phyloP scores from a whole-genome alignment of 2,329 filamentous ascomycete species.

The Pseudogymnoascus sp. region DNA sequence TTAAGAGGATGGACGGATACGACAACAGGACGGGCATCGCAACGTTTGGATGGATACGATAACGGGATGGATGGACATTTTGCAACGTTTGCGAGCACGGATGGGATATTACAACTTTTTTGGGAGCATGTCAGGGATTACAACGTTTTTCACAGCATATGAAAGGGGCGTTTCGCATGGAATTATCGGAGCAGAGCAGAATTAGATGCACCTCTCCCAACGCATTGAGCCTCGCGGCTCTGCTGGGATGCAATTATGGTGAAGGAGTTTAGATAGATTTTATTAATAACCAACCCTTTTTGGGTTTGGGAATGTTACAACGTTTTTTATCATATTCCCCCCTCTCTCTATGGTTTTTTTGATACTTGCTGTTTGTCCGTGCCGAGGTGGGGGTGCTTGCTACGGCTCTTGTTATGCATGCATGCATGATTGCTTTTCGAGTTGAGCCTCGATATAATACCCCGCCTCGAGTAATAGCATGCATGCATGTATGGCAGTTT shows the following conservation, averaged over 20 bases:
- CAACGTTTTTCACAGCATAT: background rate
- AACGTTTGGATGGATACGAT: background rate
- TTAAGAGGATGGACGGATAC: background rate
- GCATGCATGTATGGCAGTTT: background rate
- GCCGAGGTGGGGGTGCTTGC: background rate
- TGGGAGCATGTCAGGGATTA: background rate
- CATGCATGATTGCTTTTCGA: too few species aligned
- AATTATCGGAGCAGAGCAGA: background rate
- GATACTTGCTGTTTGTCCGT: background rate
- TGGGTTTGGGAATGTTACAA: background rate
- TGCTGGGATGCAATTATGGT: background rate
- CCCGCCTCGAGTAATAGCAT: background rate
- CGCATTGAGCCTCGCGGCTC: slow-evolving; percentile 4
- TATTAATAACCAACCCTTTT: background rate
- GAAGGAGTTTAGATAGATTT: background rate
- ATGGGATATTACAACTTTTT: background rate
- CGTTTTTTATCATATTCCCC: background rate
- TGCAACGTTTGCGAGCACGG: background rate
- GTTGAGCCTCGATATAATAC: background rate
- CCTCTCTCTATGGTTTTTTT: background rate
- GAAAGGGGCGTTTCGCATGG: background rate
- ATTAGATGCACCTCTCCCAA: background rate
- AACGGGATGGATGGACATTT: background rate
- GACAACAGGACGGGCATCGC: background rate
- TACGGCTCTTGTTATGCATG: too few species aligned